Evolutionary conservation across 257 asterid genomes (phyloP).

Genomic region (Solanum pinnatisectum): DNA sequence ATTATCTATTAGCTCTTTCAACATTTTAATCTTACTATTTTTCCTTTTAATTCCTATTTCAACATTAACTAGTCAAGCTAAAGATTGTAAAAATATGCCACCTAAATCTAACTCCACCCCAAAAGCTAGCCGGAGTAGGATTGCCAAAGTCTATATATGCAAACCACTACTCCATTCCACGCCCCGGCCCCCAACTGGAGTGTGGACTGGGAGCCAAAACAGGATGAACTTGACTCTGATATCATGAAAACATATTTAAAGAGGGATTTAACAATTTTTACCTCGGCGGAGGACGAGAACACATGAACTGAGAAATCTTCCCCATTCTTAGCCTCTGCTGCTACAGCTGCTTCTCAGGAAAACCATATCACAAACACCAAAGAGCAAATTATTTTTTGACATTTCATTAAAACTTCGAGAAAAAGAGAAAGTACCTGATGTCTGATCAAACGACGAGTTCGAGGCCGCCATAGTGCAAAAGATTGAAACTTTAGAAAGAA

Average conservation of each 20-base stretch:
- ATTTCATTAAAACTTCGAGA: not conserved
- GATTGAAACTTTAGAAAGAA: not conserved
- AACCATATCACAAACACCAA: not conserved
- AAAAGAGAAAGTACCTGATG: conserved; percentile 20
- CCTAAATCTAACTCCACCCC: accelerated
- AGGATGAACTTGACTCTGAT: not conserved
- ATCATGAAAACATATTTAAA: not conserved
- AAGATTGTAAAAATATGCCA: not conserved
- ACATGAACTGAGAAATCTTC: conserved; percentile 48
- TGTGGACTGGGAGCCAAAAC: not conserved
- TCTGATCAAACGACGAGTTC: conserved; percentile 13
- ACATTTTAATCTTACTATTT: not conserved
- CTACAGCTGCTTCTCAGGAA: conserved; percentile 7
- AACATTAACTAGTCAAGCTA: not conserved
- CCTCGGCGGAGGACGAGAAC: conserved; percentile 70
- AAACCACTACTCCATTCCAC: not conserved
- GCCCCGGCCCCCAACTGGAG: not conserved
- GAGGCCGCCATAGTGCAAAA: conserved; percentile 31
- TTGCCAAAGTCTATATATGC: not conserved
- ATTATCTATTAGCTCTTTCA: not conserved
- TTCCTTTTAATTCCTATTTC: not conserved
- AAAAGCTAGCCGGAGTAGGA: not conserved
- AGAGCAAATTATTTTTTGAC: not conserved
- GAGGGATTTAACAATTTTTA: not conserved
- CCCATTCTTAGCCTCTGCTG: conserved; percentile 22